Conservation (phyloP, 2,329 filamentous ascomycete species). For the Hypoxylon sp. region DNA sequence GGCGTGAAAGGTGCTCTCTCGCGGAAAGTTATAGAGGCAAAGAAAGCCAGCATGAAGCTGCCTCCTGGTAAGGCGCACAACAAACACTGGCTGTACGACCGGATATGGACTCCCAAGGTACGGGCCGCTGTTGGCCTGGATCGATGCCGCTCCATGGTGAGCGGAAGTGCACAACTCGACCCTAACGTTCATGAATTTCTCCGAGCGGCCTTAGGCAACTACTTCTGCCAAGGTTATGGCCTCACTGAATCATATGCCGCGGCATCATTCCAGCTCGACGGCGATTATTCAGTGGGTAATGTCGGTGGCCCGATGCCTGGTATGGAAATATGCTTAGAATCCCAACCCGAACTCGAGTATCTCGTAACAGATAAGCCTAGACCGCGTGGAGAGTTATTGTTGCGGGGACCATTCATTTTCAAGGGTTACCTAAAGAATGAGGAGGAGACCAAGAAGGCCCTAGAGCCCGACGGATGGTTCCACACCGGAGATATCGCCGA, state of each 20-base stretch:
- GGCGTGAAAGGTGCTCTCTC: conserved; percentile 87
- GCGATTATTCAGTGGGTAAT: conserved; percentile 83
- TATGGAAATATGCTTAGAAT: conserved; percentile 83
- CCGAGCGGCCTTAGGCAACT: conserved; percentile 82
- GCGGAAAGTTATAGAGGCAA: conserved; percentile 82
- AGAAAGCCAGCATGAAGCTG: conserved; percentile 82
- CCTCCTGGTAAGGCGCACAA: conserved; percentile 81
- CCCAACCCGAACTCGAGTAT: conserved; percentile 96
- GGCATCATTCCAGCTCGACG: conserved; percentile 75
- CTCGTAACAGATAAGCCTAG: conserved; percentile 87
- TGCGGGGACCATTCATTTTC: conserved; percentile 87
- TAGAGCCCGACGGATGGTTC: conserved; percentile 96
- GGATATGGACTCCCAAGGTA: conserved; percentile 93
- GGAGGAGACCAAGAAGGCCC: conserved; percentile 85
- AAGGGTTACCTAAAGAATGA: conserved; percentile 90
- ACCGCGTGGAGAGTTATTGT: conserved; percentile 89
- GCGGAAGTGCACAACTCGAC: conserved; percentile 91
- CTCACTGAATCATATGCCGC: conserved; percentile 94
- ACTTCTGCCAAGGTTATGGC: conserved; percentile 90
- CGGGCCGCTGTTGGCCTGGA: conserved; percentile 86
- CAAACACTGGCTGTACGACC: conserved; percentile 83
- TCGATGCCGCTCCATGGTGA: conserved; percentile 79
- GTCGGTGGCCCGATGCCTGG: conserved; percentile 80
- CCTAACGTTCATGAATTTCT: conserved; percentile 91
- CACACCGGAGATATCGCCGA: conserved; percentile 92